Base-by-base conservation (phyloP, 2,329 filamentous ascomycete genomes). In the Pestalotiopsis fici region DNA sequence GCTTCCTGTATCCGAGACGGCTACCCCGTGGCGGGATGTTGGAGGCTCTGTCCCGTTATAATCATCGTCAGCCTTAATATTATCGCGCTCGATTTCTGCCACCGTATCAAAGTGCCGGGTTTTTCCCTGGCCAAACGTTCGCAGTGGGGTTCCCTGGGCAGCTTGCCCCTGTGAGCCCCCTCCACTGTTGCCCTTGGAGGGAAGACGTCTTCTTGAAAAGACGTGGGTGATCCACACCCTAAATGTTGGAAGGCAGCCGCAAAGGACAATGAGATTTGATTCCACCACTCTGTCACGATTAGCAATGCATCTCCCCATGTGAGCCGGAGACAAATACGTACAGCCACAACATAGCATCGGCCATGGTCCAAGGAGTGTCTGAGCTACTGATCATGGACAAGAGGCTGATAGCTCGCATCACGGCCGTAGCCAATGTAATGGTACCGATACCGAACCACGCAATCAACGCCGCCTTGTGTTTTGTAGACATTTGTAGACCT, bases 141-240 rank as follows among this genome's bases (percentile, higher is more conserved):
- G 63, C n/a, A 65, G 27, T 1, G 60, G 13, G 25, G 9, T 54
- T 27, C 21, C 47, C 39, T 31, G n/a, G 28, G 13, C 25, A 11
- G 25, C 21, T 27, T 64, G 37, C 27, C 60, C 23, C 18, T 15
- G 21, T 12, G 47, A 54, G n/a, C n/a, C n/a, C 39, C 60, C 39
- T 5, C 18, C 35, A n/a, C 37, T 54, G 12, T 27, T 21, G 28
- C 27, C 39, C 27, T 50, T 64, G 13, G 37, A 7, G 23, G n/a
- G 15, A 11, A 37, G 11, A 23, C n/a, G 15, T 18, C 13, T 50
- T 28, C 27, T 64, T 0, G 39, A 12, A 3, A 27, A n/a, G 18
- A n/a, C 93, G 93, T 82, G 90, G 90, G 15, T 57, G 68, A 69
- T 47, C 57, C 66, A 69, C n/a, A 63, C 63, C 37, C 64, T 60